A percentile compares a stretch with the other conserved stretches of the same genome.
Evolutionary conservation across 208 protist species (phyloP).

Genomic region (Trypanosoma brucei): DNA sequence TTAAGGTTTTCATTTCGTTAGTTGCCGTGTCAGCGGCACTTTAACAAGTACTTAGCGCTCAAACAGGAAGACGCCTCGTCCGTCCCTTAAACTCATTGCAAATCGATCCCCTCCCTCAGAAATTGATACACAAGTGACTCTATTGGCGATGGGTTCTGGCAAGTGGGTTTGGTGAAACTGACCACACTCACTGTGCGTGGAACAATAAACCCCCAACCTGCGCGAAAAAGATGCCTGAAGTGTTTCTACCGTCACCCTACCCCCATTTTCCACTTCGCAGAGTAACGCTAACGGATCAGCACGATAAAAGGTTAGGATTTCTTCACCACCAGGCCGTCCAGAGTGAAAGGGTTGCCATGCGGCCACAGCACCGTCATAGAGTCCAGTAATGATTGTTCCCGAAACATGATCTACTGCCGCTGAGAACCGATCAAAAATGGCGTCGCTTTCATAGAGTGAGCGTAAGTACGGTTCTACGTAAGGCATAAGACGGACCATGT

Average conservation of each 20-base stretch:
- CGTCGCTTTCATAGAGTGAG: conserved; percentile 71
- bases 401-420: conserved; percentile 75
- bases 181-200: not conserved
- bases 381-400: conserved; percentile 70
- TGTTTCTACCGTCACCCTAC: conserved; percentile 22
- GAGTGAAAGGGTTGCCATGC: conserved; percentile 80
- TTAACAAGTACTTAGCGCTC: conserved; percentile 29
- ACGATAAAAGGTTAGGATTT: conserved; percentile 62
- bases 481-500: conserved; percentile 64
- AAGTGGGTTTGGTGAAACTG: conserved; percentile 26
- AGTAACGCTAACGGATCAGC: conserved; percentile 48
- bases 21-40: no score
- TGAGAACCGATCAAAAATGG: conserved; percentile 85
- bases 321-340: conserved; percentile 9
- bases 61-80: conserved; percentile 65
- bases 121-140: conserved; percentile 66
- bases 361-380: conserved; percentile 80
- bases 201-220: not conserved
- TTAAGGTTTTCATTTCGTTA: no score
- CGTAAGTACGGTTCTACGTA: conserved; percentile 72
- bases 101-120: conserved; percentile 81
- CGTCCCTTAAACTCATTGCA: conserved; percentile 71
- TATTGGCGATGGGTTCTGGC: conserved; percentile 74
- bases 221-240: conserved; percentile 39
- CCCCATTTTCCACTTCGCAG: conserved; percentile 29